Evolutionary conservation across 2,329 filamentous ascomycete genomes (phyloP), one percentile per base, ranked within the genome.

Genomic region (Claviceps sp.): DNA sequence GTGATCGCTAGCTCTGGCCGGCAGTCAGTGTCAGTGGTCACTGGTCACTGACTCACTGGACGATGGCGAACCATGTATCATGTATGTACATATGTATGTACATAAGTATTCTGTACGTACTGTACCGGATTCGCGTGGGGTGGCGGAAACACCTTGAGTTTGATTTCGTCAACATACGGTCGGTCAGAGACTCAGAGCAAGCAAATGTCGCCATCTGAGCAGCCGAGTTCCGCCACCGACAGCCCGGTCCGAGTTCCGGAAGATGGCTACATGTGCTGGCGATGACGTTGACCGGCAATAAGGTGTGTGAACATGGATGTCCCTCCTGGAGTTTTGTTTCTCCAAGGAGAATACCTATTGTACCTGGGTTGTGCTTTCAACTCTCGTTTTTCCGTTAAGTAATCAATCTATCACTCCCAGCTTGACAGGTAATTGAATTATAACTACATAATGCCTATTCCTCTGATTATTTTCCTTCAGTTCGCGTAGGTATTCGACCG

Each of bases 1-100:
- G 63, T 66, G 63, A 65, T 66, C 59, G 60, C 55, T 65, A 65
- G 61, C 59, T 61, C 54, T 59, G 47, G 38, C 53, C 47, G 40
- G 47, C 26, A 20, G 5, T 14, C 26, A 30, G 7, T 8, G 7
- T 26, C 24, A 26, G 26, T 59, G 47, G 30, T 47, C 43, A 34
- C 43, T 18, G 16, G 5, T 14, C 24, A n/a, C 30, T 9, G 18
- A 18, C 18, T 4, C 38, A 18, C 38, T 38, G 26, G 46, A 46
- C 56, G 55, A 57, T 56, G 54, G 58, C 59, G 57, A 59, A 18
- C 18, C 18, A 53, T 9, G n/a, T n/a, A 18, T 18, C 18, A 18
- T 18, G 18, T 18, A 18, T 18, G 18, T 18, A 43, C 52, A 56
- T 61, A 30, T 30, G 26, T 30, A 11, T 9, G 9, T 34, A 11